Conservation (phyloP, 495 filamentous ascomycete genomes). For the Bathelium albidoporum region DNA sequence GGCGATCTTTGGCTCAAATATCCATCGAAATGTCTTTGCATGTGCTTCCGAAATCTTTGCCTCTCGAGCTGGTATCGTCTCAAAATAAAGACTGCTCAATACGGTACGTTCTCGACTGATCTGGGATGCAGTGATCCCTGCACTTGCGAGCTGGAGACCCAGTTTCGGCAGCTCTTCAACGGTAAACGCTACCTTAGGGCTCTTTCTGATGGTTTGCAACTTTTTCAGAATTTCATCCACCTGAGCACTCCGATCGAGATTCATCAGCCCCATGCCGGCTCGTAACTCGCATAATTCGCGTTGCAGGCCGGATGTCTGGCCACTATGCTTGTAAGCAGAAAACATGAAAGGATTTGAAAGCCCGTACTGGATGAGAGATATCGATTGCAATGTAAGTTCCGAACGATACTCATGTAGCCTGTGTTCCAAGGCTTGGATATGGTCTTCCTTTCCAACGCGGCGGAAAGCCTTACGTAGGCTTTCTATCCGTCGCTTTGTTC, state of each 20-base stretch:
- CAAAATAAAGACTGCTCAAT: not conserved
- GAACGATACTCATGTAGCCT: not conserved
- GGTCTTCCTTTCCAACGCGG: not conserved
- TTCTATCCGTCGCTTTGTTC: not conserved
- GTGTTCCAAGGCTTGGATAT: not conserved
- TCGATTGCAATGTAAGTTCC: not conserved
- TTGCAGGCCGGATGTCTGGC: not conserved
- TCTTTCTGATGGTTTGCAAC: not conserved
- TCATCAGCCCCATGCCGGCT: not conserved
- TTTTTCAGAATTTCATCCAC: not conserved
- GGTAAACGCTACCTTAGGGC: not conserved
- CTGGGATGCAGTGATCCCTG: not conserved
- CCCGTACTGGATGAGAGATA: not conserved
- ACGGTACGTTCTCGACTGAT: not conserved
- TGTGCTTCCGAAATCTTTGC: not conserved
- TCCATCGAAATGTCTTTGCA: not conserved
- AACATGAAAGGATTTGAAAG: not conserved
- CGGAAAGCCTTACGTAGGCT: not conserved
- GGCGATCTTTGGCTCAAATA: not conserved
- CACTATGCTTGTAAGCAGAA: not conserved
- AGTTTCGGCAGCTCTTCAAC: not conserved
- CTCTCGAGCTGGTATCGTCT: not conserved
- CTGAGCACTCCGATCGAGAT: not conserved
- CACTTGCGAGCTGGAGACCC: not conserved
- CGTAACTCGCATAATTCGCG: not conserved